Evolutionary conservation across 306 rosid species (phyloP).

Genomic region (Cicer chorassanicum): DNA sequence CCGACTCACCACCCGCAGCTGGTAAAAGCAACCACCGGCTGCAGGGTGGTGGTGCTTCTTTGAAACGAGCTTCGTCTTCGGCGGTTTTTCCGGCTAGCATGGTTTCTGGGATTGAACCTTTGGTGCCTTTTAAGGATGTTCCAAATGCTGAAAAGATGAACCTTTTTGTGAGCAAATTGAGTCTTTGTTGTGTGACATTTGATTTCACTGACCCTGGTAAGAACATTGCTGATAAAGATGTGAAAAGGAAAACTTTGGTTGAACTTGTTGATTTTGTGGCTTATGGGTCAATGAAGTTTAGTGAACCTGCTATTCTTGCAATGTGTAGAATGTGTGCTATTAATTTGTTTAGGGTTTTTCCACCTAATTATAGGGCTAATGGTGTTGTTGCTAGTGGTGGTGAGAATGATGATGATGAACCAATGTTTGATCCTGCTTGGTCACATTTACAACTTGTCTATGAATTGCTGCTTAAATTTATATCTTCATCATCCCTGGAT

Average conservation of each 20-base stretch:
- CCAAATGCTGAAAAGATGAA: conserved; percentile 53
- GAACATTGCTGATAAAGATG: conserved; percentile 51
- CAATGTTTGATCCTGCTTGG: conserved; percentile 56
- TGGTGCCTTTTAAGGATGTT: conserved; percentile 58
- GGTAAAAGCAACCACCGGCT: conserved; percentile 50
- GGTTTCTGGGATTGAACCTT: conserved; percentile 57
- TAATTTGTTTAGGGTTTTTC: conserved; percentile 53
- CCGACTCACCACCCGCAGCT: conserved; percentile 47
- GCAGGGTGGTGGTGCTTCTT: conserved; percentile 49
- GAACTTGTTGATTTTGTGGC: conserved; percentile 59
- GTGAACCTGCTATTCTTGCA: conserved; percentile 55
- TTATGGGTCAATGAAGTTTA: conserved; percentile 49
- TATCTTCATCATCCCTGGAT: conserved; percentile 49
- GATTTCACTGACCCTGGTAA: conserved; percentile 54
- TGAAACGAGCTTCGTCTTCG: conserved; percentile 68
- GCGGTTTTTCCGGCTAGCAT: conserved; percentile 64
- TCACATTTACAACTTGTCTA: conserved; percentile 58
- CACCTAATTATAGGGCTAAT: conserved; percentile 51
- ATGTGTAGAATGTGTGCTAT: conserved; percentile 55
- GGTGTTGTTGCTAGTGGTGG: conserved; percentile 38
- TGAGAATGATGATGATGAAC: conserved; percentile 55
- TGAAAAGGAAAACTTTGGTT: conserved; percentile 50
- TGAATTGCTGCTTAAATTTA: conserved; percentile 52
- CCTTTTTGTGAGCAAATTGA: conserved; percentile 57
- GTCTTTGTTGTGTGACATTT: conserved; percentile 55